Conservation (phyloP, 345 rosid genomes). For the Eucalyptus curtisii region DNA sequence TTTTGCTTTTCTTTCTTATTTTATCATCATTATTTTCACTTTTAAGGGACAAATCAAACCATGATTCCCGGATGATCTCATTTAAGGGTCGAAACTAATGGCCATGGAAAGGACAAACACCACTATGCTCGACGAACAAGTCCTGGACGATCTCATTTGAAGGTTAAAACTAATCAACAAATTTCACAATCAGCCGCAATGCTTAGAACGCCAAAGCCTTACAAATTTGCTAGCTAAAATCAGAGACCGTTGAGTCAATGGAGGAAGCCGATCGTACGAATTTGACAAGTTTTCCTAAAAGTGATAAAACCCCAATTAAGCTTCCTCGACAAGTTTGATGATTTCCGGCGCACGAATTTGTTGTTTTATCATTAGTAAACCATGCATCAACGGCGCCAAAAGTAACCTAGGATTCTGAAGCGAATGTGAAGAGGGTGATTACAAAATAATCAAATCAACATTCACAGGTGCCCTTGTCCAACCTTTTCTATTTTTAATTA, state of each 20-base stretch:
- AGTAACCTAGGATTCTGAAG: background rate
- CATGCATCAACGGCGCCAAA: background rate
- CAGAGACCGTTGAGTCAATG: background rate
- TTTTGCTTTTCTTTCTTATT: background rate
- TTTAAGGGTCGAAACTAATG: background rate
- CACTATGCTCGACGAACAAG: too few species aligned
- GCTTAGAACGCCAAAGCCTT: background rate
- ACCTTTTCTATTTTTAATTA: background rate
- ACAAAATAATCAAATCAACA: background rate
- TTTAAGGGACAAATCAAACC: background rate
- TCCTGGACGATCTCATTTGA: background rate
- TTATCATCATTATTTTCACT: background rate
- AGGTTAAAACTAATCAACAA: background rate
- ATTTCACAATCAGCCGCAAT: background rate
- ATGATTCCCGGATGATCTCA: background rate
- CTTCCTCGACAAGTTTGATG: background rate
- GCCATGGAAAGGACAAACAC: too few species aligned
- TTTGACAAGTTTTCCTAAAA: too few species aligned
- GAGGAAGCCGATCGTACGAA: too few species aligned
- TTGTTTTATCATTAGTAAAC: background rate
- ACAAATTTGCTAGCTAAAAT: background rate
- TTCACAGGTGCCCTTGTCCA: background rate
- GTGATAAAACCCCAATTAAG: too few species aligned
- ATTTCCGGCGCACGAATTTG: rapidly evolving
- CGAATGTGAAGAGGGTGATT: background rate